Base-by-base conservation (phyloP, 768 basidiomycete species). In the Glaciozyma antarctica region DNA sequence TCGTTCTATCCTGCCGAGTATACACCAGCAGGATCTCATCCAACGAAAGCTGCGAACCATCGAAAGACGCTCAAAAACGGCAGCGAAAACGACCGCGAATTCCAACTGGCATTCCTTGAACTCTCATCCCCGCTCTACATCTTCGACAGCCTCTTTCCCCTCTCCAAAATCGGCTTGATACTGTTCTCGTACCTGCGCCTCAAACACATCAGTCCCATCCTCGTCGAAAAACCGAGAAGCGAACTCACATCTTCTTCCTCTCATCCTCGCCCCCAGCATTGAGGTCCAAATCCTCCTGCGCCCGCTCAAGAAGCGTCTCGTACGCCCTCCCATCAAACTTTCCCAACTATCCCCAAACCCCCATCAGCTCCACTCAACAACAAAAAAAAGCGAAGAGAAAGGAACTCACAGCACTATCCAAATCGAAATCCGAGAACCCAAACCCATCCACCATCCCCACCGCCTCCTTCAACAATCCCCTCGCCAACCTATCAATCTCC, bases 361-460 rank as follows among this genome's bases (percentile, higher is more conserved):
- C 26, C 30, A 26, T 52, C 59, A 30, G 1, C 22, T 13, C 9
- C 44, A n/a, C n/a, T n/a, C n/a, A n/a, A n/a, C n/a, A n/a, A n/a
- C n/a, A n/a, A n/a, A n/a, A n/a, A n/a, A n/a, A n/a, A n/a, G n/a
- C n/a, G n/a, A n/a, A n/a, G n/a, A 26, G 22, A 22, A 43, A 21
- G 28, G 17, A 30, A 53, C 64, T 32, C 12, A 72, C 78, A 21
- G 57, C 83, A 83, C 85, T 86, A 68, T 87, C 82, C 22, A 88
- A 77, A 59, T 87, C 83, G 84, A 85, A 88, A 71, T 88, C 86
- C 0, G 82, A 80, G 70, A 87, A 86, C 0, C 83, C 85, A 73
- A 89, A 88, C 5, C 85, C 83, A 73, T 89, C 87, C 8, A 81
- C 84, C 60, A 88, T 76, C 0, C 83, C 85, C 60, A 88, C 82